Conservation (phyloP, 371 early-diverging fungal species). For the Dentiscutata heterogama region DNA sequence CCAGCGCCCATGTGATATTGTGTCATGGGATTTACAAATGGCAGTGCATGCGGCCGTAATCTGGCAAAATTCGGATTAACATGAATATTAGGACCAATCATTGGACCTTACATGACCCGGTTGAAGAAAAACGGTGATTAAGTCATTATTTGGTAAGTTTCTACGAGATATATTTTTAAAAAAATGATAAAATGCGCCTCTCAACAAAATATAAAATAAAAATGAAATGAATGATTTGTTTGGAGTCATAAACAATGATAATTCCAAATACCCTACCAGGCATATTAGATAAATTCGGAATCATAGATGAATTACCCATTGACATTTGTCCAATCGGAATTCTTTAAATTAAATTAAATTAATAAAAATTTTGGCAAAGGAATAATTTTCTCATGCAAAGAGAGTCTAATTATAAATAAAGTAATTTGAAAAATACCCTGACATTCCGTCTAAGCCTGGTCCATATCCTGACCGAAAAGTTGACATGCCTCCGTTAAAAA, state of each 20-base stretch:
- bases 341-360: background rate
- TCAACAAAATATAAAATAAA: background rate
- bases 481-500: slow-evolving; percentile 14
- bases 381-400: background rate
- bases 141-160: background rate
- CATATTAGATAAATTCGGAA: background rate
- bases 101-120: slow-evolving; percentile 1
- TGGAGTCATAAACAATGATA: background rate
- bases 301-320: slow-evolving; percentile 13
- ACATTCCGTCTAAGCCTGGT: slow-evolving; percentile 33
- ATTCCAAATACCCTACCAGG: background rate
- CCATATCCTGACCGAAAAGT: slow-evolving; percentile 34
- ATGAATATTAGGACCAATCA: slow-evolving; percentile 36
- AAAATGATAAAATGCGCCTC: background rate
- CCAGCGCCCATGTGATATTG: slow-evolving; percentile 26
- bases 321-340: slow-evolving; percentile 33
- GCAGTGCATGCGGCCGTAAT: slow-evolving; percentile 24
- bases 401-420: background rate
- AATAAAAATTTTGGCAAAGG: background rate
- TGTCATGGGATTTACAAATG: slow-evolving; percentile 6
- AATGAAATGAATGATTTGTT: slow-evolving; percentile 2
- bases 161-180: background rate
- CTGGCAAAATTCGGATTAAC: slow-evolving; percentile 40
- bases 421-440: slow-evolving; percentile 3
- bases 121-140: background rate